Base-by-base conservation (phyloP, 164 flowering plant species). In the Nymphaea thermarum region DNA sequence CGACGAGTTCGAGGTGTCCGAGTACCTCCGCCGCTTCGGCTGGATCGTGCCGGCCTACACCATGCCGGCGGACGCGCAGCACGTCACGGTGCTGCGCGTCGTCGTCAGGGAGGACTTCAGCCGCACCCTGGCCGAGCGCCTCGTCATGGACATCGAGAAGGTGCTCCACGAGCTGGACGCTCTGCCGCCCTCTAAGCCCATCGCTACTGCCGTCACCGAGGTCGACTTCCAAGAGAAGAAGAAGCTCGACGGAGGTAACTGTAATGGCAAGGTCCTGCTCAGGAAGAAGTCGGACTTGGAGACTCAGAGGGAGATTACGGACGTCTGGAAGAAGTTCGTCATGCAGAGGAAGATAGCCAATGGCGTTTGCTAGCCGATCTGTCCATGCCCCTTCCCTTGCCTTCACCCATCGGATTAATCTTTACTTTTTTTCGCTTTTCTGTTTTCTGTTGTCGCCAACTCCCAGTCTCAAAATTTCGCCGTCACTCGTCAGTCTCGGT, bases 31-130 rank as follows among this genome's bases (percentile, higher is more conserved):
- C 61, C 47, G 70, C 68, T 61, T 66, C 45, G 78, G 78, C 41
- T 76, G 76, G 76, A 72, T 76, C 43, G 75, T 76, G 14, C 76
- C 75, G 14, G 78, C 78, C 64, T 85, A 85, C 76, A 83, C 89
- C 1, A 85, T 87, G 91, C 85, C 91, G 2, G 66, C 89, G 0
- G 74, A 87, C 63, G 91, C 91, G 0, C 71, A 87, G 55, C 84
- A 83, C 67, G 67, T 85, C 2, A 82, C 91, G 2, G 89, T 87
- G 42, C 81, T 87, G 1, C 78, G 91, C 3, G 85, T 88, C 3
- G 96, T 90, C 6, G 70, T 90, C 1, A 65, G 96, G 10, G 91
- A 86, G 59, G 96, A 90, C 63, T 87, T 88, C 74, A 84, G 85
- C 43, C 82, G 86, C 60, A 79, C 83, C 14, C 81, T 89, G 2